Base-by-base conservation (phyloP, 2,329 filamentous ascomycete species). In the Phialophora verrucosa region DNA sequence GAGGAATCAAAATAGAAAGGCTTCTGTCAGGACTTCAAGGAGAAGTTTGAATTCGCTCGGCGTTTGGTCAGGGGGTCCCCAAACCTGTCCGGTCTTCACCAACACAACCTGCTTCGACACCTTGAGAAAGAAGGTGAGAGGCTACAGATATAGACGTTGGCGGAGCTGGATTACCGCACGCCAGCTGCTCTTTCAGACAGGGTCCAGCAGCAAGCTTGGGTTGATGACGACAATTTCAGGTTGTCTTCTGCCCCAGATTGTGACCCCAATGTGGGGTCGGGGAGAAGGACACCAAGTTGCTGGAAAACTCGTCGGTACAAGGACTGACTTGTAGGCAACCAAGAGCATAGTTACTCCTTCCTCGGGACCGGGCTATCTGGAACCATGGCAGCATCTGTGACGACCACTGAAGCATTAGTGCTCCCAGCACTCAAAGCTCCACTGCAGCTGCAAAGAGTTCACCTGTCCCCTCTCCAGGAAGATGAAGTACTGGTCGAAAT, bases 401-500 rank as follows among this genome's bases (percentile, higher is more conserved):
- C 20, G 10, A 27, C 49, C 20, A 51, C 49, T 51, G 23, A 51
- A 51, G 23, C 49, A 23, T 29, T 51, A 27, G 49, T 51, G 49
- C 49, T 51, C 20, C 49, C 49, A 51, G 49, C 20, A 1, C 10
- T 51, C 25, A 29, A 29, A 51, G 49, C 49, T 51, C 25, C 49
- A 1, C 20, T 51, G 25, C 49, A 51, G 14, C 49, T 51, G 6
- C 49, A 27, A 27, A 27, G 14, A 35, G 53, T 55, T 20, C 53
- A 55, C 29, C 53, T 55, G 27, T 55, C 53, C 17, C 25, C 53
- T 11, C 53, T 35, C 53, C 27, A 31, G 29, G 5, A 25, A 31
- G 50, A 74, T 57, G 76, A 79, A 65, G 91, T 96, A 72, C 90
- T 97, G 70, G 83, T 97, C 80, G 93, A 95, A 81, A 86, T 96